Percentiles rank a stretch among this genome's conserved stretches.
Evolutionary conservation across 2,329 filamentous ascomycete genomes (phyloP).

Genomic region (Pseudocercospora pini-densiflorae): DNA sequence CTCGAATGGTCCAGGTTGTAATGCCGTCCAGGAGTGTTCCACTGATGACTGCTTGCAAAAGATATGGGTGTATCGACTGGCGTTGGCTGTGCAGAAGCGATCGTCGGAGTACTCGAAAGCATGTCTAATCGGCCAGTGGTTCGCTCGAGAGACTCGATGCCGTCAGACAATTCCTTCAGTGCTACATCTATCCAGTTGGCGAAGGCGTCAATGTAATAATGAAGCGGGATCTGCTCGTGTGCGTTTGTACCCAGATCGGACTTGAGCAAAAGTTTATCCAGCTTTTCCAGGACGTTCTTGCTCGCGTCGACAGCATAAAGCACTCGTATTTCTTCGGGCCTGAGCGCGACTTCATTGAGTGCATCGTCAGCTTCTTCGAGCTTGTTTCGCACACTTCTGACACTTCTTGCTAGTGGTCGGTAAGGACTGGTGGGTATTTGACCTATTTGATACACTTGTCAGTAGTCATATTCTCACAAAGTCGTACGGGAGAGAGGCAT

Average conservation of each 20-base stretch:
- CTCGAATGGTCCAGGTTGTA: background rate
- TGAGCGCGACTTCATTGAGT: conserved; percentile 14
- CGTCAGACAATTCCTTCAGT: conserved; percentile 1
- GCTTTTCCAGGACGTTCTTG: conserved; percentile 12
- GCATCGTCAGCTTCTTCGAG: conserved; percentile 26
- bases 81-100: background rate
- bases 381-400: conserved; percentile 23
- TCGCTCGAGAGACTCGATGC: background rate
- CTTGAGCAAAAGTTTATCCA: conserved; percentile 11
- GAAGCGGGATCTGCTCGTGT: background rate
- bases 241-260: background rate
- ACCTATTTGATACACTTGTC: conserved; percentile 8
- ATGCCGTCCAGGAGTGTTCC: background rate
- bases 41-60: background rate
- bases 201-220: background rate
- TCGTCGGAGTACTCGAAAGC: background rate
- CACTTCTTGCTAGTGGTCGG: conserved; percentile 14
- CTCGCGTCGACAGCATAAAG: conserved; percentile 13
- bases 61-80: background rate
- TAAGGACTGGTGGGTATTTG: conserved; percentile 16
- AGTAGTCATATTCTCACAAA: background rate
- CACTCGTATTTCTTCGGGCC: conserved; percentile 15
- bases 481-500: background rate
- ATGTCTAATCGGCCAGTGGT: background rate
- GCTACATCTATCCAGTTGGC: conserved; percentile 9